phyloP scores from a whole-genome alignment of 2,329 filamentous ascomycete genomes.

The Dactylellina sp. region DNA sequence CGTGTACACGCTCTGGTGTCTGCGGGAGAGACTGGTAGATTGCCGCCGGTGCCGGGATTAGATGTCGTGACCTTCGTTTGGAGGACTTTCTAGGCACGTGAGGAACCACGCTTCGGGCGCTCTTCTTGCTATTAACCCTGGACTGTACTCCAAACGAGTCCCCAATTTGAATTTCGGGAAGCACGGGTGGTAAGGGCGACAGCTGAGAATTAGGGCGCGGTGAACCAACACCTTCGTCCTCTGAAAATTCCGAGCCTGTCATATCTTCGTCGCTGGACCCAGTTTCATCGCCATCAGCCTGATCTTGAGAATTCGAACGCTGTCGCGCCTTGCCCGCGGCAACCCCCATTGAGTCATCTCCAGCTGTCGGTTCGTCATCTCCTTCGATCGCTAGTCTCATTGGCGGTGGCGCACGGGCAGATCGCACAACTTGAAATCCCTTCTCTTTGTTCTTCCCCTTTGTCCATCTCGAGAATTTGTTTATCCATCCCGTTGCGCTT shows the following conservation, averaged over 20 bases:
- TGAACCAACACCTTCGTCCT: conserved; percentile 64
- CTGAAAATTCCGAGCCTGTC: conserved; percentile 60
- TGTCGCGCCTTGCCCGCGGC: conserved; percentile 74
- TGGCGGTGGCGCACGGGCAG: conserved; percentile 83
- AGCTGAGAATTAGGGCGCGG: conserved; percentile 63
- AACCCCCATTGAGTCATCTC: conserved; percentile 35
- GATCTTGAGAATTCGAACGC: conserved; percentile 66
- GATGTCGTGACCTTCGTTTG: conserved; percentile 68
- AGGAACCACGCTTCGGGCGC: conserved; percentile 65
- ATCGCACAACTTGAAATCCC: conserved; percentile 95
- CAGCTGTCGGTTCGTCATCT: conserved; percentile 70
- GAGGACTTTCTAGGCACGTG: conserved; percentile 80
- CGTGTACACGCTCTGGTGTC: conserved; percentile 53
- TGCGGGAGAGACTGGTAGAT: conserved; percentile 39
- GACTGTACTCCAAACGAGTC: conserved; percentile 69
- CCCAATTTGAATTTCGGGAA: conserved; percentile 72
- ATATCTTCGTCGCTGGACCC: conserved; percentile 51
- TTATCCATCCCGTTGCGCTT: conserved; percentile 87
- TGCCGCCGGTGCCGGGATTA: conserved; percentile 22
- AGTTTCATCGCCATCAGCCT: conserved; percentile 56
- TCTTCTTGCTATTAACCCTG: conserved; percentile 60
- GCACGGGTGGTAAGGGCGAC: conserved; percentile 65
- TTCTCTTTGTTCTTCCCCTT: conserved; percentile 70
- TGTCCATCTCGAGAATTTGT: conserved; percentile 68
- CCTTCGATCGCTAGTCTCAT: conserved; percentile 77